Base-by-base conservation (phyloP, 345 rosid species). In the Salix arbutifolia region DNA sequence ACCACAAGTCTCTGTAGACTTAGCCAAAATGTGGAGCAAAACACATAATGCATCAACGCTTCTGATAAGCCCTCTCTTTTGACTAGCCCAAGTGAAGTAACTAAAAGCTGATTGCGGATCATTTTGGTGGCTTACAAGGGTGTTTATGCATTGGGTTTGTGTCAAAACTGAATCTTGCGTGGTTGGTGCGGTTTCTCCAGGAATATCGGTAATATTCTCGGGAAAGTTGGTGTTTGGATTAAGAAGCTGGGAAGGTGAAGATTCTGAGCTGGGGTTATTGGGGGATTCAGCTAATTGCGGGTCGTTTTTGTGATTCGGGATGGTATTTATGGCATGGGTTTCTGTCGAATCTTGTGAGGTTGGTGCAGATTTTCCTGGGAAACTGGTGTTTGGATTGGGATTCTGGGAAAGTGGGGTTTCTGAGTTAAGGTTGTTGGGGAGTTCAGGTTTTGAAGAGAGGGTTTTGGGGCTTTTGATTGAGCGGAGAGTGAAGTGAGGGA, bases 1-100 rank as follows among this genome's bases (percentile, higher is more conserved):
- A 38, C 79, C 64, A 30, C 74, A 65, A 38, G 84, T 87, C 81
- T 83, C 68, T 0, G 74, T 52, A 52, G 82, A 81, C 38, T 44
- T 65, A 48, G 82, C 84, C 77, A 91, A 80, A 74, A 93, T 80
- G 83, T 90, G 94, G 82, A 93, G 83, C 78, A 91, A 74, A 67
- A 89, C 79, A 69, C 90, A 88, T 16, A 90, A 81, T 52, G 79
- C 67, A 71, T 87, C 90, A 3, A 83, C 53, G 65, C 83, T 80
- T 74, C 65, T 75, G 42, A 83, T 69, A 40, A 86, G 82, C 13
- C 85, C 89, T 6, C 83, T 81, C 80, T 72, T 74, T 60, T 78
- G 69, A 65, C 77, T 82, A 26, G 74, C 83, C 74, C 73, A 48
- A 9, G 53, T 65, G 79, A 80, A 93, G 85, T 84, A 87, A 74